Evolutionary conservation across 805 yeast genomes (phyloP).

Genomic region (Kluyveromyces dobzhanskii): DNA sequence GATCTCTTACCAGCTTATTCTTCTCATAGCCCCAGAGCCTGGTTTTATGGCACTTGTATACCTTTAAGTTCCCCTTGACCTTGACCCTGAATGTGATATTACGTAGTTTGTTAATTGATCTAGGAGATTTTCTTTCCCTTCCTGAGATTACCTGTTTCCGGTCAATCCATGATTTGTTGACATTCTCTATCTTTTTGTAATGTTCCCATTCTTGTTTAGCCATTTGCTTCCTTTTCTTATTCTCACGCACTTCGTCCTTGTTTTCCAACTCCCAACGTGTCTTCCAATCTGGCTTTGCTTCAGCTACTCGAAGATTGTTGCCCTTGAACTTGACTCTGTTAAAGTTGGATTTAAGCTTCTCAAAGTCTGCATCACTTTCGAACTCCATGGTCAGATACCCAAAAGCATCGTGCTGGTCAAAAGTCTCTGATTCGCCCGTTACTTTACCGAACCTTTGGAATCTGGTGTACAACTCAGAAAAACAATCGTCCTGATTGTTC

Average conservation of each 20-base stretch:
- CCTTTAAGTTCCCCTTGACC: constrained; percentile 48
- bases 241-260: constrained; percentile 31
- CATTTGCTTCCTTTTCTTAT: constrained; percentile 26
- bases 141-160: constrained; percentile 44
- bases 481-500: constrained; percentile 19
- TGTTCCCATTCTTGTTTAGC: constrained; percentile 33
- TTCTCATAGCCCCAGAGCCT: constrained; percentile 91
- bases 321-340: constrained; percentile 76
- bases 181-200: constrained; percentile 31
- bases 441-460: constrained; percentile 53
- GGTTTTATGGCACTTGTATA: constrained; percentile 54
- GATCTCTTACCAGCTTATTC: constrained; percentile 48
- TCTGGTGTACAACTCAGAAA: constrained; percentile 42
- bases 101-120: constrained; percentile 34
- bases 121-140: constrained; percentile 46
- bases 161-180: constrained; percentile 34
- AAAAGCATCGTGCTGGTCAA: constrained; percentile 49
- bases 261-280: constrained; percentile 40
- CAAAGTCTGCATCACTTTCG: constrained; percentile 33
- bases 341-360: constrained; percentile 45
- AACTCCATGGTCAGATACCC: constrained; percentile 61
- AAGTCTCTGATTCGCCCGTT: constrained; percentile 43
- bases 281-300: constrained; percentile 52
- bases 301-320: constrained; percentile 47
- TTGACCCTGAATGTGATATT: constrained; percentile 57